Evolutionary conservation across 495 filamentous ascomycete species (phyloP), one percentile per base, ranked within the genome.

Genomic region (Neurospora tetraspora): DNA sequence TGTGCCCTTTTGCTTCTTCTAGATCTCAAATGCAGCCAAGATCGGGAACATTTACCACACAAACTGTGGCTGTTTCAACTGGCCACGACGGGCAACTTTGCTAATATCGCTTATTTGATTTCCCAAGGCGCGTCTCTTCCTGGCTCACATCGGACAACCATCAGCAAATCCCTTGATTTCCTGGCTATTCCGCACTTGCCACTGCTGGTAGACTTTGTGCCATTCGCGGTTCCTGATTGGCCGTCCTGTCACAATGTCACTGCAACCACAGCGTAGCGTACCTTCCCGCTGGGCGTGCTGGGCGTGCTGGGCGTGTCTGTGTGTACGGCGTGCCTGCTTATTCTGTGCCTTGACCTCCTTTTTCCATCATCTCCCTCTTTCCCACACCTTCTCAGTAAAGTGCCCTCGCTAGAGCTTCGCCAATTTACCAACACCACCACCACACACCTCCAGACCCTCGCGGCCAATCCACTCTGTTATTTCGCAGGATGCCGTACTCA

Each of bases 101-200:
- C 73, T 78, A 79, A 82, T 82, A 73, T 82, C 81, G 81, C 78
- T 82, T 82, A 80, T 71, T 75, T 79, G 76, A 81, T 82, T 80
- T 81, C 78, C 78, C 72, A 65, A 42, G 42, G 39, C 34, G 20
- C 69, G 38, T 40, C 31, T 37, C 69, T 68, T 27, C 69, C 18
- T 61, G 53, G 53, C 23, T 31, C 53, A 8, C 53, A 42, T 70
- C 23, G 53, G 38, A 72, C 34, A 65, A 36, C 65, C 61, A 40
- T 34, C 31, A 39, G 65, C n/a, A n/a, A 42, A 69, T 20, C 27
- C 36, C 40, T 38, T 68, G 38, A 36, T 72, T 27, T 14, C 39
- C 71, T 71, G n/a, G n/a, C n/a, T 71, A 71, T 38, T 34, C 34
- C 40, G n/a, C n/a, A 71, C 68, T 70, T 61, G 40, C 42, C 70